Conservation (phyloP, 2,329 filamentous ascomycete genomes). For the Metarhizium robertsii region DNA sequence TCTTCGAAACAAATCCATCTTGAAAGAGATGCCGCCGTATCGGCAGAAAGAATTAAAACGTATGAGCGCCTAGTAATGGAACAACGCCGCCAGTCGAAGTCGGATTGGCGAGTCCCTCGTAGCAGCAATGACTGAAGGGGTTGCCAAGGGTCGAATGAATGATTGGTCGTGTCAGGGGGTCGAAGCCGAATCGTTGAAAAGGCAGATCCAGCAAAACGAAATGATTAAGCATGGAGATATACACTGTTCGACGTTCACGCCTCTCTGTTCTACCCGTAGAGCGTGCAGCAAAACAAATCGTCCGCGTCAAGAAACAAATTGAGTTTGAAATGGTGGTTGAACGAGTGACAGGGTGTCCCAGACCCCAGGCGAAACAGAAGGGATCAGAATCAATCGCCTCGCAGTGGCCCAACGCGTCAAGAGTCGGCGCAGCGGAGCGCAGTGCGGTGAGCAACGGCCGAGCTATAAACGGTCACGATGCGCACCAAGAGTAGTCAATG, state of each 20-base stretch:
- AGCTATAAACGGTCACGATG: neutral
- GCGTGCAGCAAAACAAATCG: neutral
- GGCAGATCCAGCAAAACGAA: neutral
- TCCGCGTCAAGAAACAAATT: neutral
- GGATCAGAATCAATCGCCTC: neutral
- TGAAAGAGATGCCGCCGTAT: constrained; percentile 4
- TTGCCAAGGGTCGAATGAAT: neutral
- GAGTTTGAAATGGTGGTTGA: neutral
- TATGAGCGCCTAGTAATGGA: neutral
- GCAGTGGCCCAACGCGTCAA: neutral
- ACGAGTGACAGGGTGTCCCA: neutral
- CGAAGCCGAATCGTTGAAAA: too few species aligned
- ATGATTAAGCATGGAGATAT: neutral
- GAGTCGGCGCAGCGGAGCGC: neutral
- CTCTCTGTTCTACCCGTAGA: neutral
- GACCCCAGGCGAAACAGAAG: neutral
- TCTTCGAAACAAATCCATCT: constrained; percentile 51
- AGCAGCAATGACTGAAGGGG: neutral
- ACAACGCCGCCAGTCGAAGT: neutral
- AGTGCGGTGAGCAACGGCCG: neutral
- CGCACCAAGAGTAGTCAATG: neutral
- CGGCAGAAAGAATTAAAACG: neutral
- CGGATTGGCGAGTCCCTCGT: neutral
- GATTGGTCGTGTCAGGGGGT: neutral
- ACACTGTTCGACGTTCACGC: neutral